A percentile compares a stretch with the other conserved stretches of the same genome.
Evolutionary conservation across 2,329 filamentous ascomycete species (phyloP).

Genomic region (Alternaria sp.): DNA sequence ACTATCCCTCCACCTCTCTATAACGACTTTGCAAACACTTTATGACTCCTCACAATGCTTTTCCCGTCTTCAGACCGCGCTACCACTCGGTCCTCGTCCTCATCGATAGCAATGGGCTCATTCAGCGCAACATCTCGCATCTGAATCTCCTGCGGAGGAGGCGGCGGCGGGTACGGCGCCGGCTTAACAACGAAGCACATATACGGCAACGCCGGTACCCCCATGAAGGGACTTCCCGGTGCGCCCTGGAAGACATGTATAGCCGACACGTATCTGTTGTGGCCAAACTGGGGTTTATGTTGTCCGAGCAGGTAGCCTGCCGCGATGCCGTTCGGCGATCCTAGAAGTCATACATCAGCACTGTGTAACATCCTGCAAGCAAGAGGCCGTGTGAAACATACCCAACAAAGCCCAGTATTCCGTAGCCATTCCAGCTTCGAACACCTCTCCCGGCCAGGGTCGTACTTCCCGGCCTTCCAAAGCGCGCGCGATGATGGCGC

Average conservation of each 20-base stretch:
- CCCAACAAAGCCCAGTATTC: background rate
- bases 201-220: background rate
- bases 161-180: background rate
- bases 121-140: background rate
- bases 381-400: background rate
- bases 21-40: background rate
- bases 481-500: background rate
- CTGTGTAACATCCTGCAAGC: background rate
- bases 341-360: background rate
- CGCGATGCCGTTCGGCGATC: conserved; percentile 10
- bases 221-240: conserved; percentile 1
- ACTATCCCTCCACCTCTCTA: background rate
- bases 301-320: conserved; percentile 13
- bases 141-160: background rate
- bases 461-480: background rate
- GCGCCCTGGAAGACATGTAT: conserved; percentile 2
- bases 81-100: background rate
- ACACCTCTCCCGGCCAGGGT: background rate
- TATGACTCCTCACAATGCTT: background rate
- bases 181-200: background rate
- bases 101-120: background rate
- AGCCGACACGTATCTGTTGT: conserved; percentile 9
- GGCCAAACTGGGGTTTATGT: conserved; percentile 16
- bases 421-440: background rate
- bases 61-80: background rate